Evolutionary conservation across 768 basidiomycete genomes (phyloP), one percentile per base, ranked within the genome.

Genomic region (Pleurotus ostreatus): DNA sequence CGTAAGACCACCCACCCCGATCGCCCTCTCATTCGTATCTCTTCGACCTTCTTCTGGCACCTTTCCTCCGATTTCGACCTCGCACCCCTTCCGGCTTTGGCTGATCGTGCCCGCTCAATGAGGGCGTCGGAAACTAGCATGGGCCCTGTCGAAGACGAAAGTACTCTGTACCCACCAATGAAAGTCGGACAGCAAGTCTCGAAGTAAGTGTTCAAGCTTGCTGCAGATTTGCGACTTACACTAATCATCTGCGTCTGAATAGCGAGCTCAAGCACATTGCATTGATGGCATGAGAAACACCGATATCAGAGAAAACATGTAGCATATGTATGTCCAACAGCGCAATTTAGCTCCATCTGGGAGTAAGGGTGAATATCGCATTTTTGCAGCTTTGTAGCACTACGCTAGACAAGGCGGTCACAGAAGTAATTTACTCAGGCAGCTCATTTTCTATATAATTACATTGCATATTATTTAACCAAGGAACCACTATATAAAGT

Each of bases 31-130:
- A 92, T 95, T 61, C 87, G 95, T n/a, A 94, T 98, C 60, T 95
- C 94, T 2, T 95, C 92, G 1, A 98, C 94, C 0, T 94, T 95
- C 70, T 97, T 97, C 77, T 96, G 90, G 89, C 93, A 94, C 65
- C 78, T 97, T 11, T 91, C 85, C 0, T 93, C 94, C 1, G 91
- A 94, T 67, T 84, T 82, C 57, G 85, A 90, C 51, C 78, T 94
- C n/a, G 73, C 70, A 6, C 84, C 90, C 2, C 80, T 93, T 2
- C 78, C 82, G 6, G 60, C 68, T 0, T 73, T 95, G 18, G 62
- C 68, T 8, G 70, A 73, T 5, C 79, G 78, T 30, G 83, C 85
- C 2, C 71, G 73, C 12, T 67, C 66, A 6, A 60, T 84, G 38
- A 71, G 76, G 47, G 70, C 76, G 8, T 70, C 76, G 22, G 59